Conservation (phyloP, 2,329 filamentous ascomycete genomes). For the Neocatenulostroma microsporum region DNA sequence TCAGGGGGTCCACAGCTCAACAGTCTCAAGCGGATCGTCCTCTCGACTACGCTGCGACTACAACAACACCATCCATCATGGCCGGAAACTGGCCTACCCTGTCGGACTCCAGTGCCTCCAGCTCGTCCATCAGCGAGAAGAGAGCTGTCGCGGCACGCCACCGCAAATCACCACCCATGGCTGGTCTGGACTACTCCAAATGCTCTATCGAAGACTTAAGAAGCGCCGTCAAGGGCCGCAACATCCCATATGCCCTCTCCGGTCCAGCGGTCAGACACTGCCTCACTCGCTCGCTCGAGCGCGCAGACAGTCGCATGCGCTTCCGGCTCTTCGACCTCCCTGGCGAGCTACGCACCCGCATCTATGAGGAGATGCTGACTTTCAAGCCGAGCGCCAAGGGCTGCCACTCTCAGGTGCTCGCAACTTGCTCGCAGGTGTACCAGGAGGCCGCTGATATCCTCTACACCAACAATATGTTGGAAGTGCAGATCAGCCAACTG, state of each 20-base stretch:
- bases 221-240: not conserved
- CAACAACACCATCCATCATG: too few relatives aligned
- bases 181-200: not conserved
- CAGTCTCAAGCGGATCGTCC: too few relatives aligned
- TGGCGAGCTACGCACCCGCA: not conserved
- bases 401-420: not conserved
- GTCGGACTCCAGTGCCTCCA: too few relatives aligned
- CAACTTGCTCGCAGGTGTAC: not conserved
- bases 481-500: too few relatives aligned
- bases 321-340: constrained; percentile 1
- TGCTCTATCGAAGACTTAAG: not conserved
- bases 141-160: too few relatives aligned
- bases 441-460: not conserved
- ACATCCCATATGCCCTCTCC: not conserved
- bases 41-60: too few relatives aligned
- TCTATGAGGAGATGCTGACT: constrained; percentile 1
- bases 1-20: too few relatives aligned
- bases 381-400: too few relatives aligned
- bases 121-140: too few relatives aligned
- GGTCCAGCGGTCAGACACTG: not conserved
- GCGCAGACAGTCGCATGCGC: not conserved
- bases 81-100: too few relatives aligned
- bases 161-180: not conserved
- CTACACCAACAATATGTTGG: not conserved
- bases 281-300: not conserved